A percentile compares a stretch with the other conserved stretches of the same genome.
Evolutionary conservation across 768 basidiomycete species (phyloP).

Genomic region (Amanita polypyramis): DNA sequence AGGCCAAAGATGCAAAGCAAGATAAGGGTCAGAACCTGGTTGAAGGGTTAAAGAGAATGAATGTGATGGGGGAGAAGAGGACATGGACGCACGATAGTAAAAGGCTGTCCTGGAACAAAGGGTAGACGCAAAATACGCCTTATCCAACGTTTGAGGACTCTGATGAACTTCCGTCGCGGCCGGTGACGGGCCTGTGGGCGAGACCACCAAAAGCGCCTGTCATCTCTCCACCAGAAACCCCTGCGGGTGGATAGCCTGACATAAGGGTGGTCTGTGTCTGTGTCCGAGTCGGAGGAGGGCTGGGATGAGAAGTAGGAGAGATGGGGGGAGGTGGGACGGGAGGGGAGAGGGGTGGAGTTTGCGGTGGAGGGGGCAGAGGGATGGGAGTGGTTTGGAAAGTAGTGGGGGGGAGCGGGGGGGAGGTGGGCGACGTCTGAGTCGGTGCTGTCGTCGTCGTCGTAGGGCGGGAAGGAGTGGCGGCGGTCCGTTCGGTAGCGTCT

Average conservation of each 20-base stretch:
- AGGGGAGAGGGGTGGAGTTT: constrained; percentile 44
- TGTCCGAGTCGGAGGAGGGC: constrained; percentile 49
- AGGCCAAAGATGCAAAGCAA: constrained; percentile 75
- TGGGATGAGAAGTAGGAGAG: constrained; percentile 41
- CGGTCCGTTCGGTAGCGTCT: constrained; percentile 3
- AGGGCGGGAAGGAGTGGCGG: constrained; percentile 1
- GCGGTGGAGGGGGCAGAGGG: constrained; percentile 32
- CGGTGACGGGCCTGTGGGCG: constrained; percentile 41
- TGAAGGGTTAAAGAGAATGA: background rate
- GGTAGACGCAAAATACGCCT: constrained; percentile 57
- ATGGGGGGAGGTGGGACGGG: constrained; percentile 50
- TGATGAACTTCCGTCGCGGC: constrained; percentile 33
- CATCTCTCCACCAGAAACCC: constrained; percentile 31
- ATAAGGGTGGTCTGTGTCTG: constrained; percentile 43
- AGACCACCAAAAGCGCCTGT: constrained; percentile 49
- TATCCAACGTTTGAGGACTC: constrained; percentile 43
- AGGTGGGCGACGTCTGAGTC: background rate
- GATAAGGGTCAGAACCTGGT: constrained; percentile 29
- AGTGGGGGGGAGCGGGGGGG: constrained; percentile 12
- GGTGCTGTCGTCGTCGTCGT: constrained; percentile 19
- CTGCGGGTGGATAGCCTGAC: constrained; percentile 19
- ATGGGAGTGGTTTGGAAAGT: constrained; percentile 27
- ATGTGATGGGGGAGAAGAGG: constrained; percentile 6
- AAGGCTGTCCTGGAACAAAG: constrained; percentile 69
- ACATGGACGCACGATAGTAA: constrained; percentile 57